A percentile compares a stretch with the other conserved stretches of the same genome.
These are phyloP conservation scores for Epichloe glyceriae DNA, from an alignment of 2,329 filamentous ascomycete genomes.

Conservation along the genomic window DNA sequence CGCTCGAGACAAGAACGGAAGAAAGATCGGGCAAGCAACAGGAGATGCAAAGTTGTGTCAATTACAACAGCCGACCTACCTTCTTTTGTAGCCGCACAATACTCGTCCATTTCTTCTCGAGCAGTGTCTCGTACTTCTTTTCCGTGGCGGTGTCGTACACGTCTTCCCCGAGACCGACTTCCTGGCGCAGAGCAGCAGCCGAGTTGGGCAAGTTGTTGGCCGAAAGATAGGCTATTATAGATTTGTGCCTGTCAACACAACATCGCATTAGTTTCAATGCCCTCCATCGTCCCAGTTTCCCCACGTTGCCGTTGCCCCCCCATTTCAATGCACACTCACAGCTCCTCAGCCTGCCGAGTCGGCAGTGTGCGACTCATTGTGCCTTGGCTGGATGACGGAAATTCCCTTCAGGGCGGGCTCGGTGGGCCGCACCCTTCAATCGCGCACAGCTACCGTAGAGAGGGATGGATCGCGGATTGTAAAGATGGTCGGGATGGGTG, in stretches of 20 bases:
- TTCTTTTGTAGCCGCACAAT: conserved; percentile 93
- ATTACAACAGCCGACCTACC: conserved; percentile 31
- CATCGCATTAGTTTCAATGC: background rate
- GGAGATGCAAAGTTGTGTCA: no score
- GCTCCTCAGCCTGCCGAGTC: conserved; percentile 72
- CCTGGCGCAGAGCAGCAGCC: conserved; percentile 60
- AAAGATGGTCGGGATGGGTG: background rate
- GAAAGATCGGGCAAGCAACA: background rate
- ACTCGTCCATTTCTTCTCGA: conserved; percentile 98
- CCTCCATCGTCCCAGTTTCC: background rate
- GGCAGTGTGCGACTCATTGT: conserved; percentile 65
- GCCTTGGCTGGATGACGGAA: background rate
- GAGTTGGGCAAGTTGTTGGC: conserved; percentile 58
- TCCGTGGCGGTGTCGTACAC: conserved; percentile 66
- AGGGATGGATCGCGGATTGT: background rate
- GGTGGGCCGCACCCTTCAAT: conserved; percentile 1
- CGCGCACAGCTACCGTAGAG: background rate
- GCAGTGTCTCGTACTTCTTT: conserved; percentile 86
- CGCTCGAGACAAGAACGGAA: background rate
- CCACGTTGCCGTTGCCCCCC: background rate
- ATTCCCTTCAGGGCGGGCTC: background rate
- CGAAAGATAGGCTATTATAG: conserved; percentile 78
- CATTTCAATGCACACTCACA: conserved; percentile 42
- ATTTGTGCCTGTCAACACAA: conserved; percentile 57
- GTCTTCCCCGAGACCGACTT: conserved; percentile 57